These are phyloP conservation scores for Talaromyces stipitatus DNA, from an alignment of 495 filamentous ascomycete genomes.

Conservation along the genomic window DNA sequence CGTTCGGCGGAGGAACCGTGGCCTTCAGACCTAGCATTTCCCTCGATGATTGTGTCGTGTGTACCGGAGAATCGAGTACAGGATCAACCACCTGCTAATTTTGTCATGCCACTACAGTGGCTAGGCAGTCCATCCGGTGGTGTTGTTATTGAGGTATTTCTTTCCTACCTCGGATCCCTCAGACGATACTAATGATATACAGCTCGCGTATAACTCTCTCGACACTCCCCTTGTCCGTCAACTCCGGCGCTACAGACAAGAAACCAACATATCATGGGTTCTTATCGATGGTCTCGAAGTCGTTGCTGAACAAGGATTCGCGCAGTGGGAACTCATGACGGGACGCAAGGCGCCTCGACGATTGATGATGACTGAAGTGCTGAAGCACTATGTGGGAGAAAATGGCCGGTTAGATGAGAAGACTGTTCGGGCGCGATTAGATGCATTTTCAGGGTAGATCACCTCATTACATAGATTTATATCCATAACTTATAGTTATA, in stretches of 20 bases:
- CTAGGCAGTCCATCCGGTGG: constrained; percentile 69
- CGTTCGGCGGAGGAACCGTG: constrained; percentile 51
- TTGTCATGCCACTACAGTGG: constrained; percentile 70
- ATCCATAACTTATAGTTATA: not conserved
- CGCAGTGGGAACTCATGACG: constrained; percentile 77
- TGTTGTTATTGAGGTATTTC: constrained; percentile 61
- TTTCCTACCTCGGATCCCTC: not conserved
- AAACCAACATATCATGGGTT: constrained; percentile 61
- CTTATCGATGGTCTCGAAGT: constrained; percentile 76
- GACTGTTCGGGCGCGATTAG: constrained; percentile 33
- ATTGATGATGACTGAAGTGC: constrained; percentile 63
- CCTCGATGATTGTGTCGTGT: constrained; percentile 70
- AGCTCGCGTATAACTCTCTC: constrained; percentile 68
- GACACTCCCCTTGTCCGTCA: constrained; percentile 65
- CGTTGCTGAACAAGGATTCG: constrained; percentile 72
- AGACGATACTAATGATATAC: constrained; percentile 10
- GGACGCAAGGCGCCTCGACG: constrained; percentile 70
- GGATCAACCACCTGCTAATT: constrained; percentile 59
- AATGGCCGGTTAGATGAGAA: constrained; percentile 35
- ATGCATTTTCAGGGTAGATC: constrained; percentile 15
- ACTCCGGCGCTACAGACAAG: constrained; percentile 48
- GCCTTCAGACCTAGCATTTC: constrained; percentile 55
- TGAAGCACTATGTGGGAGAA: constrained; percentile 43
- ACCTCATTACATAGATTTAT: not conserved
- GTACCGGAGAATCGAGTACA: constrained; percentile 62